Evolutionary conservation across 225 moss, liverwort and hornwort species (phyloP).

Genomic region (Neckera pumila): DNA sequence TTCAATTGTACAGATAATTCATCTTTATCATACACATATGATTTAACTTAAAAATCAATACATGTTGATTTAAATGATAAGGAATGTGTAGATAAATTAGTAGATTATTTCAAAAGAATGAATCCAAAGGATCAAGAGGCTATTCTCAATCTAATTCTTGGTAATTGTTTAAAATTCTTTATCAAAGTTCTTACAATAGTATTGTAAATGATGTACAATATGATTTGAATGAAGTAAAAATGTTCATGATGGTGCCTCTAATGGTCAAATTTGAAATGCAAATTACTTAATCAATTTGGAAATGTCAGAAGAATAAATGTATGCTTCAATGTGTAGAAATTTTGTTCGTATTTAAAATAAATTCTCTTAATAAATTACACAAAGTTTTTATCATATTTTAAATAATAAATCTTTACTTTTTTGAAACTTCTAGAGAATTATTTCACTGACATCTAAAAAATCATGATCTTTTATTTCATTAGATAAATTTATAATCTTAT

Average conservation of each 20-base stretch:
- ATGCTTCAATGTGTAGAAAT: neutral
- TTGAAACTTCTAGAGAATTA: neutral
- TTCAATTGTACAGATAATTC: neutral
- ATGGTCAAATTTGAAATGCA: neutral
- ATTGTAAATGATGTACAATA: neutral
- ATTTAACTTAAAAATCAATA: neutral
- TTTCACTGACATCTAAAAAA: neutral
- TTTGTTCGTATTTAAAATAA: neutral
- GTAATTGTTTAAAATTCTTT: neutral
- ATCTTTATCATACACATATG: neutral
- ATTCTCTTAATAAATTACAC: neutral
- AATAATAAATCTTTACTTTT: neutral
- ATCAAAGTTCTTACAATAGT: neutral
- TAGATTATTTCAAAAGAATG: conserved; percentile 6
- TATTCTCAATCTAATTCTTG: conserved; percentile 8
- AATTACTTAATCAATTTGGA: neutral
- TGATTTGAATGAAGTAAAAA: neutral
- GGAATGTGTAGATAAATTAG: neutral
- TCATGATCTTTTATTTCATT: neutral
- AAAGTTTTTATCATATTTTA: no score
- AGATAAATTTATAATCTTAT: neutral
- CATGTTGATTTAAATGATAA: neutral
- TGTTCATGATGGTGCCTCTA: neutral
- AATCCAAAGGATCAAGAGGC: conserved; percentile 6
- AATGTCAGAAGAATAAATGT: neutral